A percentile compares a stretch with the other conserved stretches of the same genome.
Conservation (phyloP, 176 grass and related monocot genomes). For the Ananas comosus region DNA sequence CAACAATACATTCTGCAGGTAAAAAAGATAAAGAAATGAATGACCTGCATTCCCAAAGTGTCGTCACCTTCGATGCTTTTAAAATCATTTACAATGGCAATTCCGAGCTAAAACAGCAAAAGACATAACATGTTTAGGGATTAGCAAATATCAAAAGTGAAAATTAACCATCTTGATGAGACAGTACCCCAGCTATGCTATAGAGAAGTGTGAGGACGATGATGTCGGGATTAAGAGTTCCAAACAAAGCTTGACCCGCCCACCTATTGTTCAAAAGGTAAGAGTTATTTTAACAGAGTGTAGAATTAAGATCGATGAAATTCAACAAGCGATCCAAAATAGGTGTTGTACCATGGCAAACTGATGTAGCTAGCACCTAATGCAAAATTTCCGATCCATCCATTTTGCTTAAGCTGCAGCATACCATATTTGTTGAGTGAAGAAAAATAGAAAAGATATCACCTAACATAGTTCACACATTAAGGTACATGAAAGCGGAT, state of each 20-base stretch:
- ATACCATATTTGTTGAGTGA: background rate
- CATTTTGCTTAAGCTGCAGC: conserved; percentile 66
- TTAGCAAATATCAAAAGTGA: background rate
- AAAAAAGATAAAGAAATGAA: background rate
- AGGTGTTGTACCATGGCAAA: conserved; percentile 19
- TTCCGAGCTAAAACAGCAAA: background rate
- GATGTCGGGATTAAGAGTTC: conserved; percentile 26
- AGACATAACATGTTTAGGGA: background rate
- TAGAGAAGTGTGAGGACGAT: conserved; percentile 24
- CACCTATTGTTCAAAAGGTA: conserved; percentile 4
- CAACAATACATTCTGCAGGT: background rate
- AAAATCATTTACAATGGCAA: conserved; percentile 10
- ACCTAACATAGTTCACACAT: background rate
- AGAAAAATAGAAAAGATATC: background rate
- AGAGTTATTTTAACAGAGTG: background rate
- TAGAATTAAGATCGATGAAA: background rate
- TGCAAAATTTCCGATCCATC: conserved; percentile 31
- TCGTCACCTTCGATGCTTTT: conserved; percentile 1
- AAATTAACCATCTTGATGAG: background rate
- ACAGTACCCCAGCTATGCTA: conserved; percentile 27
- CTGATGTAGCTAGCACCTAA: conserved; percentile 28
- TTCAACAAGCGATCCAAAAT: background rate
- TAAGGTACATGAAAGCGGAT: background rate
- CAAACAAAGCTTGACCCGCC: conserved; percentile 29
- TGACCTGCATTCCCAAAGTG: conserved; percentile 5